A percentile compares a stretch with the other conserved stretches of the same genome.
Conservation (phyloP, 306 rosid species). For the Dryas alaskensis region DNA sequence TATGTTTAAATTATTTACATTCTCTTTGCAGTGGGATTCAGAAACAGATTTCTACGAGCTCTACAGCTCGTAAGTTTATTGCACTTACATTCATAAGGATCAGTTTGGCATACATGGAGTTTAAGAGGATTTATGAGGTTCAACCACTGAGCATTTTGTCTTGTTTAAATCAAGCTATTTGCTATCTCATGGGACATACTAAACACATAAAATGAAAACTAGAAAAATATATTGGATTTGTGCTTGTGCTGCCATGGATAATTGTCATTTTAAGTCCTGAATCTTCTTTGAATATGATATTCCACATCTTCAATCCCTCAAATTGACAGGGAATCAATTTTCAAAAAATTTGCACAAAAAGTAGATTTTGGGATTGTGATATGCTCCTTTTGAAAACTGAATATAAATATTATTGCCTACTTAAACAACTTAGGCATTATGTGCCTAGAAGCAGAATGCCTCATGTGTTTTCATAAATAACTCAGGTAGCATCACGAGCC, state of each 20-base stretch:
- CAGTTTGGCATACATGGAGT: conserved; percentile 87
- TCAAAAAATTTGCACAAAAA: too few species aligned
- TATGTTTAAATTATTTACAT: neutral
- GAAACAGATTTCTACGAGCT: conserved; percentile 77
- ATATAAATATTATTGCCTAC: neutral
- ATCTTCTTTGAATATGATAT: neutral
- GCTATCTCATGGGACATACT: neutral
- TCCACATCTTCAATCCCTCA: too few species aligned
- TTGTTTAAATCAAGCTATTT: conserved; percentile 12
- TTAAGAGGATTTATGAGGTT: conserved; percentile 87
- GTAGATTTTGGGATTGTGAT: too few species aligned
- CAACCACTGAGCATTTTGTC: conserved; percentile 24
- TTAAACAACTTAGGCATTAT: neutral
- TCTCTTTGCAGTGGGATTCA: conserved; percentile 66
- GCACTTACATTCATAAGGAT: conserved; percentile 64
- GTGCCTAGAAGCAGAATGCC: neutral
- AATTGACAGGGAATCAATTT: neutral
- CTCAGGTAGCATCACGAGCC: too few species aligned
- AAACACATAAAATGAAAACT: neutral
- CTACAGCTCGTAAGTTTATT: conserved; percentile 62
- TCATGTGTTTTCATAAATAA: neutral
- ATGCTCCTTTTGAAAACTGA: neutral
- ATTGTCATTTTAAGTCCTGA: neutral
- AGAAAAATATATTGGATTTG: neutral
- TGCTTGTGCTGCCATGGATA: neutral